Percentiles rank a stretch among this genome's conserved stretches.
These are phyloP conservation scores for Penicillium coffeae DNA, from an alignment of 495 filamentous ascomycete genomes.

Conservation along the genomic window DNA sequence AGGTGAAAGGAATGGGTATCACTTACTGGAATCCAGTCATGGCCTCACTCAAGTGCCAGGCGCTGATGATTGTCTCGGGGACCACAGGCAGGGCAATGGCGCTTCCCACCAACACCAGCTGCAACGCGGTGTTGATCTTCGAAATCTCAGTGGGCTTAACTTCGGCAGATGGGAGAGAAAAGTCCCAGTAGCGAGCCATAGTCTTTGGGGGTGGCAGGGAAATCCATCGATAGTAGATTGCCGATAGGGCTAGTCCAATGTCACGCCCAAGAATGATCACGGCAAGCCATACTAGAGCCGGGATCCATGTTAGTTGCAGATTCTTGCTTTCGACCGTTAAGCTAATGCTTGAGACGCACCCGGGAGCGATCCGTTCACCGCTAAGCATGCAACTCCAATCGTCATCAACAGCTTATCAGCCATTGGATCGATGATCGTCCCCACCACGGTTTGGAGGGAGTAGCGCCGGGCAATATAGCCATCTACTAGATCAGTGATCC, in stretches of 20 bases:
- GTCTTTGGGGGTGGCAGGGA: constrained; percentile 91
- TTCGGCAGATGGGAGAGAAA: constrained; percentile 86
- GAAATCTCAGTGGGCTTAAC: constrained; percentile 88
- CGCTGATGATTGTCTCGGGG: constrained; percentile 35
- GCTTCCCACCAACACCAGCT: constrained; percentile 71
- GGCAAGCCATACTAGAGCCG: constrained; percentile 69
- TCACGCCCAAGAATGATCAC: constrained; percentile 87
- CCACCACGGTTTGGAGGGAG: constrained; percentile 88
- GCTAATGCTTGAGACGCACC: constrained; percentile 41
- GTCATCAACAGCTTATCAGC: constrained; percentile 97
- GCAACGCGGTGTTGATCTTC: constrained; percentile 83
- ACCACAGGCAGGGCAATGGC: constrained; percentile 72
- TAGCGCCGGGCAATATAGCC: constrained; percentile 87
- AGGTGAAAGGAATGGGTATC: constrained; percentile 1
- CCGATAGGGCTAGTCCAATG: constrained; percentile 77
- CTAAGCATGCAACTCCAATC: constrained; percentile 76
- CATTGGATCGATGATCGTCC: constrained; percentile 95
- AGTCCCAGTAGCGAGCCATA: constrained; percentile 94
- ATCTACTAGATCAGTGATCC: constrained; percentile 85
- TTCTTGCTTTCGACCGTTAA: not conserved
- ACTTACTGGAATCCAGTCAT: constrained; percentile 73
- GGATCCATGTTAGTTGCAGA: not conserved
- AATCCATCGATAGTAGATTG: constrained; percentile 93
- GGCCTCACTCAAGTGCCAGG: constrained; percentile 49
- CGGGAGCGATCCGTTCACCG: constrained; percentile 74